Evolutionary conservation across 805 yeast genomes (phyloP), one percentile per base, ranked within the genome.

Genomic region (Suhomyces sp.): DNA sequence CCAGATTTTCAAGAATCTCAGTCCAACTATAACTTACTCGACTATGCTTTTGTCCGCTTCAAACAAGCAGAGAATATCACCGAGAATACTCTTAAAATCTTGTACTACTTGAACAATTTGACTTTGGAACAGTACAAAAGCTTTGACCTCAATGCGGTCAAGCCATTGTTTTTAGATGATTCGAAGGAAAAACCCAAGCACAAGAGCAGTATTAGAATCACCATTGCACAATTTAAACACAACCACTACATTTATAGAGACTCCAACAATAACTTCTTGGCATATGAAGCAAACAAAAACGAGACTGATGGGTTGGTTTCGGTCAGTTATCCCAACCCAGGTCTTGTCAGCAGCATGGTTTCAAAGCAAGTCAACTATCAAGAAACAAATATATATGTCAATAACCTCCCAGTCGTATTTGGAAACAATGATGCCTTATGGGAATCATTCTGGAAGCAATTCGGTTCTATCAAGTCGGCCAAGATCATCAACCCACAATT

Each of bases 361-460:
- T 34, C 50, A 23, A 55, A 54, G 38, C 35, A 40, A 23, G 42
- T 51, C 20, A 63, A 65, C 40, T 66, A 58, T 45, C 88, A 81
- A 53, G 88, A 82, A 47, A 77, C 88, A 4, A 85, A 85, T 56
- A 66, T 85, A 28, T 85, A 84, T 52, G 79, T 85, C 22, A 82
- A 79, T 41, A 77, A 79, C 50, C 58, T 85, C 25, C 82, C 85
- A 5, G 45, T 68, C 9, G 44, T 65, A 4, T 75, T 81, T 54
- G 67, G 63, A 33, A 88, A 84, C 54, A 65, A 72, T 14, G 79
- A 75, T 44, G 55, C 48, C 18, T 41, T 56, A 18, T 66, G 72
- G 72, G 58, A 50, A 25, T 19, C 35, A 19, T 66, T 66, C 45
- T 66, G 72, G 71, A 31, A 39, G 21, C 68, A 62, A 38, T 66